Evolutionary conservation across 257 asterid genomes (phyloP).

Genomic region (Penstemon davidsonii): DNA sequence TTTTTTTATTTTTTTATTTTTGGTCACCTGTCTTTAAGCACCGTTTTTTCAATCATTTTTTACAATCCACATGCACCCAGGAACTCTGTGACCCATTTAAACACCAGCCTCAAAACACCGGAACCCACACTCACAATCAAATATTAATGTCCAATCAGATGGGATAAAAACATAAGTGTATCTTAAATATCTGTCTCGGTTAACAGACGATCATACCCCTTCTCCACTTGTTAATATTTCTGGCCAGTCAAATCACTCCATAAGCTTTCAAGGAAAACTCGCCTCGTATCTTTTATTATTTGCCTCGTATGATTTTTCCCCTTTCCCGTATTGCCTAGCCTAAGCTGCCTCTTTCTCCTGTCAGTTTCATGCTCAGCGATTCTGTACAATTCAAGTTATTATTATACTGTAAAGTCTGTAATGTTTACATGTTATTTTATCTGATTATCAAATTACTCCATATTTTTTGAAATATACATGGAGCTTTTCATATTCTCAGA

Average conservation of each 20-base stretch:
- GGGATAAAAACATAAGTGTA: not conserved
- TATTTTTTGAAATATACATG: no score
- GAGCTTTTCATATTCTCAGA: no score
- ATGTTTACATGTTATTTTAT: no score
- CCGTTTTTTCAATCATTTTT: not conserved
- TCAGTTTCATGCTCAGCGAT: conserved; percentile 12
- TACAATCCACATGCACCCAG: not conserved
- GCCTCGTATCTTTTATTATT: not conserved
- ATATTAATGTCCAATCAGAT: no score
- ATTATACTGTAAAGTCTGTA: not conserved
- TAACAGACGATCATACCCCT: conserved; percentile 5
- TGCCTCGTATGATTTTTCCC: not conserved
- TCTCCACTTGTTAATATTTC: not conserved
- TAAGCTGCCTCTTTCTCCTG: not conserved
- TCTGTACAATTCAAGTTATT: conserved; percentile 13
- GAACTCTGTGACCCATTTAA: conserved; percentile 2
- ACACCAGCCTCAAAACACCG: conserved; percentile 24
- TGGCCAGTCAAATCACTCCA: conserved; percentile 19
- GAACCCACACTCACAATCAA: conserved; percentile 12
- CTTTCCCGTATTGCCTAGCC: not conserved
- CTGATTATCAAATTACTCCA: no score
- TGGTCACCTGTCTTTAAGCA: conserved; percentile 16
- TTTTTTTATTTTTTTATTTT: not conserved
- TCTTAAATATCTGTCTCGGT: not conserved
- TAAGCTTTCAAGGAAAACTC: not conserved